Evolutionary conservation across 2,329 filamentous ascomycete genomes (phyloP), one percentile per base, ranked within the genome.

Genomic region (Calonectria pseudoturangicola): DNA sequence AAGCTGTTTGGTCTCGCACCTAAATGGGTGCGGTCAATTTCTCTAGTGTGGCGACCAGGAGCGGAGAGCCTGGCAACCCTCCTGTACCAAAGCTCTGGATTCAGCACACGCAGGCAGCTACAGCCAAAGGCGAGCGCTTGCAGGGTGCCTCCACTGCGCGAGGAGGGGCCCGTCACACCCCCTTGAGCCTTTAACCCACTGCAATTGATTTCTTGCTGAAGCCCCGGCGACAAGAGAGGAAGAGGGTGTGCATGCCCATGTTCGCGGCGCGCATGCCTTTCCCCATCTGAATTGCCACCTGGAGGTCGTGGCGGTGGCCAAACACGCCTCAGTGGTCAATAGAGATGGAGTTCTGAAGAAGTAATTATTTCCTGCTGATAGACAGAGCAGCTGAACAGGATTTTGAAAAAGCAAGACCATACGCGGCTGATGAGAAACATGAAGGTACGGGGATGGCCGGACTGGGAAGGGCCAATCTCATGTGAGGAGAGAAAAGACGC

Each of bases 81-180:
- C 72, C 67, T 74, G 54, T 76, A 68, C 75, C 73, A 72, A 60
- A 70, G 18, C 70, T 76, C 73, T 66, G 74, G 75, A 74, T 72
- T 70, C 60, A 73, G 69, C 70, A 67, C 70, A 66, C 66, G 70
- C 36, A 54, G 54, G 43, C 41, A 30, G 30, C 43, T 63, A 47
- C 36, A 58, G 45, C 21, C 21, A 27, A 39, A 41, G 45, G 56
- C 51, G 60, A 71, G 69, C 43, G 56, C 64, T 64, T 68, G 56
- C 50, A 66, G 33, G 50, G 62, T 43, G 67, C 39, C 41, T 16
- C 21, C 62, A 39, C 25, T 39, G 36, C 30, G 43, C 16, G 43
- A 43, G 63, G 63, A 64, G 68, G 66, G 48, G 64, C 30, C 51
- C 25, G 13, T 54, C 64, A 48, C 48, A 48, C 65, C 43, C 69